phyloP scores from a whole-genome alignment of 2,329 filamentous ascomycete genomes.

The Venturia pyrina region DNA sequence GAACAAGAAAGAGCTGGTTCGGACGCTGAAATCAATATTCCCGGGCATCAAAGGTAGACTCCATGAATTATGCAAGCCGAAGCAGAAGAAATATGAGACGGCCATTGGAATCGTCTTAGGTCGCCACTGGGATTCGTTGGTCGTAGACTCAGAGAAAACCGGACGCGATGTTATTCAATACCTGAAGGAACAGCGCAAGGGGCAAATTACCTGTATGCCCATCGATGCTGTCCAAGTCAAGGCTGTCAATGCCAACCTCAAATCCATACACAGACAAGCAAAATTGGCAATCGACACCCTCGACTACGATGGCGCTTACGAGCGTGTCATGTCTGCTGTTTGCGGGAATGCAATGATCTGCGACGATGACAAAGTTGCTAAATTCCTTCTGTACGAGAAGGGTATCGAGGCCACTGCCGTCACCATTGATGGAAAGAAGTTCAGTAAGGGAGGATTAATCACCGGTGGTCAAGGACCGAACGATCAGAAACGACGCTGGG shows the following conservation, averaged over 20 bases:
- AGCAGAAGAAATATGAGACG: slow-evolving; percentile 93
- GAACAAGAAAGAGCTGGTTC: slow-evolving; percentile 71
- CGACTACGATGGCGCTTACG: slow-evolving; percentile 78
- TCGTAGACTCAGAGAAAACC: slow-evolving; percentile 91
- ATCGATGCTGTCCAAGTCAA: slow-evolving; percentile 96
- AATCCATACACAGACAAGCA: slow-evolving; percentile 73
- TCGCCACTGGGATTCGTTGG: slow-evolving; percentile 84
- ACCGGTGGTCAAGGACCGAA: slow-evolving; percentile 81
- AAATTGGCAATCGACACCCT: slow-evolving; percentile 92
- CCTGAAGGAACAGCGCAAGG: slow-evolving; percentile 77
- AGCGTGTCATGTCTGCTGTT: slow-evolving; percentile 88
- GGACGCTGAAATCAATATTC: slow-evolving; percentile 79
- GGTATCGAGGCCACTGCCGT: slow-evolving; percentile 88
- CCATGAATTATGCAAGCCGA: slow-evolving; percentile 86
- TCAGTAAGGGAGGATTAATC: slow-evolving; percentile 94
- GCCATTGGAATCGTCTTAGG: slow-evolving; percentile 89
- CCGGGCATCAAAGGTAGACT: slow-evolving; percentile 85
- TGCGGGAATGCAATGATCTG: slow-evolving; percentile 94
- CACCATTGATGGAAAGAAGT: slow-evolving; percentile 88
- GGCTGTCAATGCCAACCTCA: slow-evolving; percentile 78
- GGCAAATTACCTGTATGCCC: slow-evolving; percentile 88
- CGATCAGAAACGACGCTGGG: slow-evolving; percentile 69
- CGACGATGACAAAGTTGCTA: slow-evolving; percentile 76
- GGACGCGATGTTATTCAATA: slow-evolving; percentile 91
- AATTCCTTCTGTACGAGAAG: slow-evolving; percentile 77